These are phyloP conservation scores for Clavispora fructus DNA, from an alignment of 805 yeast genomes.

Conservation along the genomic window DNA sequence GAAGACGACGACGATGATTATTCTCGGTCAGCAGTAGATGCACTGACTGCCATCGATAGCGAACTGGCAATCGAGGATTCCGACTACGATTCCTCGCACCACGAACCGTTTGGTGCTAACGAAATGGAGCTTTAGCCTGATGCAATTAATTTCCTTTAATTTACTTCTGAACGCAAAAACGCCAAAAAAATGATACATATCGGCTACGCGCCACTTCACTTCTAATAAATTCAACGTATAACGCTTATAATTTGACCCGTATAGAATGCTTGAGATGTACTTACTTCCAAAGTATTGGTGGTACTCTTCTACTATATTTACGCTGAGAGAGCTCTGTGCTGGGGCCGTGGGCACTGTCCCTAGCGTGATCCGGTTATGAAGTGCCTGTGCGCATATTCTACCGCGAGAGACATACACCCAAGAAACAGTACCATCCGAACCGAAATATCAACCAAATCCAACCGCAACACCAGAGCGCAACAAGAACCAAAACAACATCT, in stretches of 20 bases:
- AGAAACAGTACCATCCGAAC: too few relatives aligned
- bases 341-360: too few relatives aligned
- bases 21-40: conserved; percentile 1
- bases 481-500: too few relatives aligned
- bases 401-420: too few relatives aligned
- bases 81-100: conserved; percentile 24
- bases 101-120: conserved; percentile 40
- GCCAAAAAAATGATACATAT: background rate
- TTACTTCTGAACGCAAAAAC: background rate
- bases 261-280: too few relatives aligned
- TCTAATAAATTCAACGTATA: background rate
- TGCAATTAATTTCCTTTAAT: background rate
- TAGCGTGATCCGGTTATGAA: too few relatives aligned
- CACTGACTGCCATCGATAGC: conserved; percentile 9
- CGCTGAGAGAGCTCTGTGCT: too few relatives aligned
- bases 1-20: conserved; percentile 81
- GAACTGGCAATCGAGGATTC: conserved; percentile 18
- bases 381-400: too few relatives aligned
- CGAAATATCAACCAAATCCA: too few relatives aligned
- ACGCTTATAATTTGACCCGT: background rate
- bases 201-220: background rate
- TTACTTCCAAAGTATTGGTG: too few relatives aligned
- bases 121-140: conserved; percentile 36
- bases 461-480: too few relatives aligned
- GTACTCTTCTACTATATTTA: too few relatives aligned